These are phyloP conservation scores for Tolypocladium sp. DNA, from an alignment of 2,329 filamentous ascomycete genomes.

Conservation along the genomic window DNA sequence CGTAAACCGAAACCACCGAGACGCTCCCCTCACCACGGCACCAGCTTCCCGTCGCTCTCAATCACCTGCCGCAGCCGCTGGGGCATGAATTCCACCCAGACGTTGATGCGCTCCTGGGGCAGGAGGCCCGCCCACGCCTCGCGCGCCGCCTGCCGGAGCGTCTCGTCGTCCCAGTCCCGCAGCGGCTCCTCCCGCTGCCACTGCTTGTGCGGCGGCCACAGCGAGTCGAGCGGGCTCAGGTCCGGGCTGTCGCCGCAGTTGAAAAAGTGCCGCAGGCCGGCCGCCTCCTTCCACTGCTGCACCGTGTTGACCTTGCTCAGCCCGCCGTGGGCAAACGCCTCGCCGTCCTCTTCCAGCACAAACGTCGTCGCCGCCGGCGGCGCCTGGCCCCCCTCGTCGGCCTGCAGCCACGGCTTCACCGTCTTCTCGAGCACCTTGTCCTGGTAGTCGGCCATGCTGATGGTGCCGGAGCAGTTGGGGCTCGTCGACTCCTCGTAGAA, in stretches of 20 bases:
- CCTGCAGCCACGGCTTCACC: conserved; percentile 22
- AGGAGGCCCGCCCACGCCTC: conserved; percentile 19
- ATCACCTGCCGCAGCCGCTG: conserved; percentile 22
- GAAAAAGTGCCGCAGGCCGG: conserved; percentile 21
- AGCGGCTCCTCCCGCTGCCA: conserved; percentile 16
- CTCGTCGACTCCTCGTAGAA: conserved; percentile 27
- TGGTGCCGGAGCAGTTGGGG: conserved; percentile 19
- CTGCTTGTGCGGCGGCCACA: conserved; percentile 25
- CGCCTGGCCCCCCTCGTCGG: not conserved
- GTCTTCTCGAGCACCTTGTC: conserved; percentile 22
- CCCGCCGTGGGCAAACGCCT: conserved; percentile 24
- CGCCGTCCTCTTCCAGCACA: conserved; percentile 24
- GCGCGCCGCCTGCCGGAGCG: conserved; percentile 19
- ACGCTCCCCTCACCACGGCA: conserved; percentile 18
- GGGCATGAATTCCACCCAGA: conserved; percentile 28
- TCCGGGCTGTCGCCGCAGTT: conserved; percentile 28
- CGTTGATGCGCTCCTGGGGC: conserved; percentile 20
- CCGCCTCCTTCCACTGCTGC: conserved; percentile 25
- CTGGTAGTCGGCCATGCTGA: conserved; percentile 25
- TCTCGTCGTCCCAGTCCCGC: conserved; percentile 23
- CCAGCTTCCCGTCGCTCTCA: conserved; percentile 19
- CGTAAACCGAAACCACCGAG: not conserved
- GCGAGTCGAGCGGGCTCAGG: conserved; percentile 23
- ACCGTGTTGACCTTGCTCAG: conserved; percentile 24
- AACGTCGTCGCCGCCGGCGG: conserved; percentile 13